Evolutionary conservation across 208 protist species (phyloP).

Genomic region (Trypanosoma melophagium): DNA sequence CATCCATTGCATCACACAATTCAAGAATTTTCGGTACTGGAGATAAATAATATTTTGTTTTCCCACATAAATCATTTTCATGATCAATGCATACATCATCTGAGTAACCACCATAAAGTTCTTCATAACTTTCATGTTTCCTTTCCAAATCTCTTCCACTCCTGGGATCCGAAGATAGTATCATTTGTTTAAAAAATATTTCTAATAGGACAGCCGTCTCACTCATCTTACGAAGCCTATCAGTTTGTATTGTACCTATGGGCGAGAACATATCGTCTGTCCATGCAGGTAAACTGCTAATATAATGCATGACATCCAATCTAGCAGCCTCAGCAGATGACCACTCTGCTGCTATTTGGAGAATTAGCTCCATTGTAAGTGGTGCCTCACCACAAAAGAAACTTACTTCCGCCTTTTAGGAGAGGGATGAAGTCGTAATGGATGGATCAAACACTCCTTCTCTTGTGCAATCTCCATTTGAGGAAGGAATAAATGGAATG

Average conservation of each 20-base stretch:
- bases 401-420: neutral
- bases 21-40: neutral
- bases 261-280: neutral
- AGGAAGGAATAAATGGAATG: neutral
- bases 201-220: slow-evolving; percentile 1
- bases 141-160: neutral
- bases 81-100: neutral
- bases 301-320: neutral
- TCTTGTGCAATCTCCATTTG: neutral
- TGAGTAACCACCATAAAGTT: neutral
- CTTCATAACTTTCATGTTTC: neutral
- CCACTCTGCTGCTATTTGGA: neutral
- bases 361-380: neutral
- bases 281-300: slow-evolving; percentile 3
- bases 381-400: neutral
- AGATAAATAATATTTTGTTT: neutral
- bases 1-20: slow-evolving; percentile 10
- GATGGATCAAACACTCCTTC: neutral
- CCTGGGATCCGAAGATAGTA: neutral
- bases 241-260: neutral
- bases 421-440: neutral
- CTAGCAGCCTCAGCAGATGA: neutral
- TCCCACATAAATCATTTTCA: neutral
- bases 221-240: neutral
- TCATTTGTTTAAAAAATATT: slow-evolving; percentile 6